A percentile compares a stretch with the other conserved stretches of the same genome.
These are phyloP conservation scores for Deinandra increscens DNA, from an alignment of 129 eudicot species.

Conservation along the genomic window DNA sequence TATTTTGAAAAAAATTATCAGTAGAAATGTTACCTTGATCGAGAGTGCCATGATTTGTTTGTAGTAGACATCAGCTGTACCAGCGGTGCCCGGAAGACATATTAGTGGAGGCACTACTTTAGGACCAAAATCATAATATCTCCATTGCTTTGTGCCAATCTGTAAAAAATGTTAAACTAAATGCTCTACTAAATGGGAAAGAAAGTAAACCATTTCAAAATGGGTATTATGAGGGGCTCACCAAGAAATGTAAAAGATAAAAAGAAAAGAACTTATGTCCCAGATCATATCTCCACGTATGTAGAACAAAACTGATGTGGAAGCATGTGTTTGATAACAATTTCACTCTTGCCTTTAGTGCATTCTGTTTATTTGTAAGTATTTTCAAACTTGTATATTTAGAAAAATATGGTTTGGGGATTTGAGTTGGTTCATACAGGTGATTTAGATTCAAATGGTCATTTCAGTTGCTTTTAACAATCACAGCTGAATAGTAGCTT, in stretches of 20 bases:
- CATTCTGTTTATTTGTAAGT: not conserved
- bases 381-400: not conserved
- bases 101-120: conserved; percentile 91
- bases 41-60: conserved; percentile 96
- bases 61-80: conserved; percentile 96
- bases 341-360: conserved; percentile 5
- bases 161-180: conserved; percentile 17
- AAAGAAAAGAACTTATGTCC: not conserved
- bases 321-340: not conserved
- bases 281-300: not conserved
- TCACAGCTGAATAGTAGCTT: too few species aligned
- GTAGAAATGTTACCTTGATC: conserved; percentile 53
- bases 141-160: conserved; percentile 95
- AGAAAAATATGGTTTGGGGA: not conserved
- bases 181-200: not conserved
- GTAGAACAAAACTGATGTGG: not conserved
- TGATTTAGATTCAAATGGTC: not conserved
- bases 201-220: not conserved
- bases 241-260: conserved; percentile 6
- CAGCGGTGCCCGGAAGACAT: conserved; percentile 89
- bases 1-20: not conserved
- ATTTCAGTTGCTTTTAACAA: not conserved
- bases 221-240: not conserved
- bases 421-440: too few species aligned
- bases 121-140: conserved; percentile 96